phyloP scores from a whole-genome alignment of 495 filamentous ascomycete genomes.

The Daldinia loculata region DNA sequence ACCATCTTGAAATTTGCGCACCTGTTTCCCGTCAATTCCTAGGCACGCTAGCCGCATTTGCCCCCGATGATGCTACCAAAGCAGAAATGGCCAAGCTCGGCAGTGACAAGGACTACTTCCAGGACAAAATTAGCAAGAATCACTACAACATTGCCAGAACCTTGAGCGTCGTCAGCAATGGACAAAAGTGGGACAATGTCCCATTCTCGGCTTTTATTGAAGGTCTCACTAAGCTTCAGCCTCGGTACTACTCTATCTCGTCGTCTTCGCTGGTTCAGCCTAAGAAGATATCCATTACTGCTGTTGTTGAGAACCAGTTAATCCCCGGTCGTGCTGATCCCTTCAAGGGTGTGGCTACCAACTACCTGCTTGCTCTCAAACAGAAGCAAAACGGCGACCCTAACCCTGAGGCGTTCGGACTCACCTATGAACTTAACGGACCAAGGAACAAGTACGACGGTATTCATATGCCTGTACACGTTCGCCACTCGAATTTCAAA shows the following conservation, averaged over 20 bases:
- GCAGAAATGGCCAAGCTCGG: constrained; percentile 88
- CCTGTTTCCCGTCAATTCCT: constrained; percentile 97
- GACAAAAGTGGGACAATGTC: constrained; percentile 78
- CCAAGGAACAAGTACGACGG: constrained; percentile 98
- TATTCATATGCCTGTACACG: constrained; percentile 92
- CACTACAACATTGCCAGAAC: constrained; percentile 92
- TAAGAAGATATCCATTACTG: constrained; percentile 92
- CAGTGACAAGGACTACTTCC: constrained; percentile 95
- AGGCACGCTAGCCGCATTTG: constrained; percentile 84
- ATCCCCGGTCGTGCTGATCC: constrained; percentile 81
- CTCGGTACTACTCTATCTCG: constrained; percentile 99
- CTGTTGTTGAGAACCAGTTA: constrained; percentile 85
- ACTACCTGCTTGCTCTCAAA: constrained; percentile 95
- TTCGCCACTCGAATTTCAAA: constrained; percentile 99
- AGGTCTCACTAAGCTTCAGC: constrained; percentile 91
- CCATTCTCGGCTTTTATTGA: constrained; percentile 97
- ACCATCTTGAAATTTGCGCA: constrained; percentile 96
- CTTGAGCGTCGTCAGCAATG: constrained; percentile 74
- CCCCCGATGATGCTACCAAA: constrained; percentile 84
- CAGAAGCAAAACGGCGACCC: constrained; percentile 95
- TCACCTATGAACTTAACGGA: constrained; percentile 88
- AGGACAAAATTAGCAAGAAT: constrained; percentile 80
- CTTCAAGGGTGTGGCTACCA: constrained; percentile 94
- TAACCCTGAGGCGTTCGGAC: constrained; percentile 82
- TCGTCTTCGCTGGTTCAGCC: constrained; percentile 95